Evolutionary conservation across 306 rosid species (phyloP), one percentile per base, ranked within the genome.

Genomic region (Citrullus mucosospermus): DNA sequence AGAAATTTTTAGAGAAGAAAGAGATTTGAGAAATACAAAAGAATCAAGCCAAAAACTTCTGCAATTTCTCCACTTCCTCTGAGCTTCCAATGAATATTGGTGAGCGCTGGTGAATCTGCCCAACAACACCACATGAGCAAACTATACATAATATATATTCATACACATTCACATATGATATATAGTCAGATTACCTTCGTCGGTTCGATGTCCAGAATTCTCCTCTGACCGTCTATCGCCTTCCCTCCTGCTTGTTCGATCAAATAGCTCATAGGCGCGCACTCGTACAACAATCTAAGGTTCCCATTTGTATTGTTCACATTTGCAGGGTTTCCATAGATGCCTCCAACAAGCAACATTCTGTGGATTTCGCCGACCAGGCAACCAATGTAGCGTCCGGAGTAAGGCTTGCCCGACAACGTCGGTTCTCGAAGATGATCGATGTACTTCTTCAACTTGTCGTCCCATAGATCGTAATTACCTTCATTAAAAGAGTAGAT

Each of bases 181-280:
- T 0, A 3, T 48, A 32, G 59, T 59, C 73, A 85, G 28, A 58
- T 59, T 81, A 85, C 85, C 84, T 82, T 30, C 2, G 8, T 46
- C 15, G 88, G 88, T 36, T 79, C 39, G 78, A 85, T 85, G 36
- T 80, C 86, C 39, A 85, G 82, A 25, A 85, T 83, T 67, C 84
- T 78, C 63, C 39, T 80, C 20, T 50, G 78, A 66, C 88, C 88
- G 32, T 85, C 84, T 14, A 60, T 82, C 38, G 86, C 86, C 70
- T 58, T 78, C 55, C 88, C 88, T n/a, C 88, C 88, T 2, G 86
- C 88, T 73, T 85, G 88, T 43, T 85, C 86, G 4, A 82, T 59
- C 28, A 85, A 59, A 62, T 82, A 85, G 80, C 88, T 85, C 88
- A 85, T 85, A 30, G 86, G 88, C n/a, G 86, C 85, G 46, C 88